Evolutionary conservation across 768 basidiomycete species (phyloP), one percentile per base, ranked within the genome.

Genomic region (Leccinum sublutescens): DNA sequence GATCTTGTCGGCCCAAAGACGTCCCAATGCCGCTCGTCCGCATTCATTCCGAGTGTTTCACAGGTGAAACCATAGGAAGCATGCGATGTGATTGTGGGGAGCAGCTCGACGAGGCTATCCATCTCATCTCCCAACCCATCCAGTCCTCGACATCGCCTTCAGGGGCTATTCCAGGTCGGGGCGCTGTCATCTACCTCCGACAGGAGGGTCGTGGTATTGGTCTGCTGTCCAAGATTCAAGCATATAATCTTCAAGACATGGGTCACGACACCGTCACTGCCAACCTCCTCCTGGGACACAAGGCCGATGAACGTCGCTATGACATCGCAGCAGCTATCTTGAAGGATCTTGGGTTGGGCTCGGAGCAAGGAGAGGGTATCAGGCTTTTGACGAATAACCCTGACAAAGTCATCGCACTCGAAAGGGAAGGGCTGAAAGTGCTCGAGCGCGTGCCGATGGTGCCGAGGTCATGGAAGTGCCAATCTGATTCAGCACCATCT

Each of bases 71-170:
- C 8, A 85, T 98, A 59, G 97, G 97, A 27, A 87, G 94, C 79
- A 95, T 97, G 91, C 89, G 97, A 33, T 99, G 97, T 71, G 97
- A 99, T 73, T 99, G 97, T 69, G 97, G 97, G 14, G 95, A 98
- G 75, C 97, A 99, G 73, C 82, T 99, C 4, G 95, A 98, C 75
- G 96, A 98, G 71, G 94, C 97, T n/a, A 86, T 98, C 61, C 84
- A 93, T 11, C 87, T 87, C 66, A 93, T 98, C 66, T 87, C 89
- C 14, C 81, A 85, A 71, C 85, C 91, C 49, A 81, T 89, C 66
- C 70, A 77, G 15, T 68, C 85, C 58, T 76, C 80, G 9, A 64
- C 77, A 11, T 56, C 74, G 11, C 65, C 75, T 54, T 63, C 72
- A 40, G 65, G 70, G 17, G 74, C 72, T 3, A 84, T 93, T 29